phyloP scores from a whole-genome alignment of 495 filamentous ascomycete species.

The Staphylotrichum longicolle region DNA sequence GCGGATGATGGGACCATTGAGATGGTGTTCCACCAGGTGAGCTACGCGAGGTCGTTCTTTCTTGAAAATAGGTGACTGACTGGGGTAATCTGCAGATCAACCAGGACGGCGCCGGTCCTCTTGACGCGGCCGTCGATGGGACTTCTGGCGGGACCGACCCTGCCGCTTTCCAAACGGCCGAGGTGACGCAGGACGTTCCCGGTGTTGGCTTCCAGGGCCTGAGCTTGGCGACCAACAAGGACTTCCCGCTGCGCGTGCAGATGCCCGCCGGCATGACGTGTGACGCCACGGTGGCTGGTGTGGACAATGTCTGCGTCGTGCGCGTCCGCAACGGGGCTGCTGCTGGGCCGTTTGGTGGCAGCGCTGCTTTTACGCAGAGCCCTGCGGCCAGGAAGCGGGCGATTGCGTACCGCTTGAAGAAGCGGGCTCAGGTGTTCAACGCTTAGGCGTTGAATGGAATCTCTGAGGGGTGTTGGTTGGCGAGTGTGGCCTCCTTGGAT shows the following conservation, averaged over 20 bases:
- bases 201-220: slow-evolving; percentile 51
- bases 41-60: background rate
- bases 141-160: slow-evolving; percentile 56
- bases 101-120: slow-evolving; percentile 52
- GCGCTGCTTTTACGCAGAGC: slow-evolving; percentile 50
- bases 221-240: slow-evolving; percentile 48
- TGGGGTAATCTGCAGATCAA: slow-evolving; percentile 45
- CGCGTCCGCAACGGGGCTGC: slow-evolving; percentile 55
- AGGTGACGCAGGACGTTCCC: slow-evolving; percentile 58
- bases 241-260: slow-evolving; percentile 56
- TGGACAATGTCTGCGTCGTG: slow-evolving; percentile 56
- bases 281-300: slow-evolving; percentile 51
- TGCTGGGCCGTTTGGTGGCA: slow-evolving; percentile 62
- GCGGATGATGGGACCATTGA: slow-evolving; percentile 53
- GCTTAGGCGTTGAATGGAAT: background rate
- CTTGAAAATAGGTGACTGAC: background rate
- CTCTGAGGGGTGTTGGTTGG: background rate
- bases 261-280: slow-evolving; percentile 64
- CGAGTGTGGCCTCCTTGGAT: background rate
- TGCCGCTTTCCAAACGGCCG: slow-evolving; percentile 52
- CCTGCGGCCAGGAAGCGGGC: slow-evolving; percentile 48
- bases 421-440: slow-evolving; percentile 29
- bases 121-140: slow-evolving; percentile 49
- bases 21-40: slow-evolving; percentile 47
- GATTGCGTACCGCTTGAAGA: slow-evolving; percentile 45